These are phyloP conservation scores for Beauveria sp. DNA, from an alignment of 2,329 filamentous ascomycete species.

Conservation along the genomic window DNA sequence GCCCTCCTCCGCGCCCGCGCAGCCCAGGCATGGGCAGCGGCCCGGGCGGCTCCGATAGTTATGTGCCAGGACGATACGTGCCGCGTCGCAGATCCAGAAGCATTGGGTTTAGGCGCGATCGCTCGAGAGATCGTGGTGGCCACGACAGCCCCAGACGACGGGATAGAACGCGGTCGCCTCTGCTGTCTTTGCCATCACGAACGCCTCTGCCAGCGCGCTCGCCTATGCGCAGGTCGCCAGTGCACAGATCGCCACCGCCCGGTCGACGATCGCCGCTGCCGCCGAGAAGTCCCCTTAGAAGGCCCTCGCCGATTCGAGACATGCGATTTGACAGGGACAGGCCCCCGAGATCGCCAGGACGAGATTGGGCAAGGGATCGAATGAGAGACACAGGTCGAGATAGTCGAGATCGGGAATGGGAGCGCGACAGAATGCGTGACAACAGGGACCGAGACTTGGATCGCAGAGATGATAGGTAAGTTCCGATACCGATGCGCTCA, in stretches of 20 bases:
- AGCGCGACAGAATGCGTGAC: slow-evolving; percentile 20
- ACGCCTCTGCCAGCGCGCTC: slow-evolving; percentile 19
- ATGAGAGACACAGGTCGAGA: slow-evolving; percentile 20
- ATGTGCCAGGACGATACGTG: slow-evolving; percentile 37
- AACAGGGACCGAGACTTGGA: slow-evolving; percentile 27
- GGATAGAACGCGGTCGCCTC: slow-evolving; percentile 29
- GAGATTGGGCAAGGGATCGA: slow-evolving; percentile 28
- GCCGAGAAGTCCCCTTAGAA: slow-evolving; percentile 23
- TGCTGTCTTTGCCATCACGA: slow-evolving; percentile 8
- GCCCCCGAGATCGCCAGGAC: slow-evolving; percentile 27
- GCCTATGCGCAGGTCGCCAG: slow-evolving; percentile 16
- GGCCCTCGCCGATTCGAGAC: slow-evolving; percentile 32
- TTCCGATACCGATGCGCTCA: not conserved
- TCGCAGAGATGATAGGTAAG: slow-evolving; percentile 35
- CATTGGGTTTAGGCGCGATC: slow-evolving; percentile 32
- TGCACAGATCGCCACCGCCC: slow-evolving; percentile 15
- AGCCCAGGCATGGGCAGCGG: slow-evolving; percentile 3
- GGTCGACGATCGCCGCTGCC: slow-evolving; percentile 6
- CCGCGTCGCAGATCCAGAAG: slow-evolving; percentile 35
- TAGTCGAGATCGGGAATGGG: slow-evolving; percentile 25
- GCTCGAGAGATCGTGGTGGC: slow-evolving; percentile 30
- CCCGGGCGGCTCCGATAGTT: slow-evolving; percentile 33
- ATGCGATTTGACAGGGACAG: slow-evolving; percentile 30
- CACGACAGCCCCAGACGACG: slow-evolving; percentile 27
- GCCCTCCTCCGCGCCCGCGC: slow-evolving; percentile 19